A percentile compares a stretch with the other conserved stretches of the same genome.
Conservation (phyloP, 805 yeast genomes). For the Candida andamanensis region DNA sequence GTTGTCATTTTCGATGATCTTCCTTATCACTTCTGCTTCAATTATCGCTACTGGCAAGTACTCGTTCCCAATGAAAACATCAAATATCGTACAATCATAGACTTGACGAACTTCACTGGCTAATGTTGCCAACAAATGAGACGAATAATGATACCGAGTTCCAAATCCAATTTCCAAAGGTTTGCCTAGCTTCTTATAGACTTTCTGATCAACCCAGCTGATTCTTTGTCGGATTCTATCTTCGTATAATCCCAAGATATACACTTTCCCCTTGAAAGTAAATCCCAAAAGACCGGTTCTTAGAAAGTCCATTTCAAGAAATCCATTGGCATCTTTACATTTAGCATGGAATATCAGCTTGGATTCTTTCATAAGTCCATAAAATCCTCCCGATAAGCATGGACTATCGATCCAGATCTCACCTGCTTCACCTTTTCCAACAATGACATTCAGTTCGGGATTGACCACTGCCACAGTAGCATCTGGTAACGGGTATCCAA, state of each 20-base stretch:
- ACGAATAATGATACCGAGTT: slow-evolving; percentile 71
- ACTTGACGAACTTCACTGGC: slow-evolving; percentile 77
- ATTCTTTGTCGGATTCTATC: slow-evolving; percentile 80
- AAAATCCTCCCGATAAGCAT: slow-evolving; percentile 84
- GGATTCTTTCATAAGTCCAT: slow-evolving; percentile 64
- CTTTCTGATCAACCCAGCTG: slow-evolving; percentile 56
- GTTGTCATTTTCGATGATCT: slow-evolving; percentile 21
- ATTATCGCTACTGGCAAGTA: slow-evolving; percentile 80
- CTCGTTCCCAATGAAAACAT: slow-evolving; percentile 71
- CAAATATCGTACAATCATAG: slow-evolving; percentile 89
- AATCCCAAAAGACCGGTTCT: slow-evolving; percentile 92
- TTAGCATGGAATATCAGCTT: slow-evolving; percentile 75
- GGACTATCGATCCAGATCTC: slow-evolving; percentile 98
- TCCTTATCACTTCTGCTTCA: slow-evolving; percentile 54
- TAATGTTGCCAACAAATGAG: slow-evolving; percentile 79
- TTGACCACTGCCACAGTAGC: slow-evolving; percentile 91
- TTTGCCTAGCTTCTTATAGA: slow-evolving; percentile 22
- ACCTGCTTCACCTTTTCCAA: slow-evolving; percentile 77
- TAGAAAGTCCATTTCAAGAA: slow-evolving; percentile 69
- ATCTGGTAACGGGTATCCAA: slow-evolving; percentile 93
- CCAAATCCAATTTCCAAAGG: slow-evolving; percentile 34
- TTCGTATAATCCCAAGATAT: slow-evolving; percentile 83
- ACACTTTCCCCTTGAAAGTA: slow-evolving; percentile 79
- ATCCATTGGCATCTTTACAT: slow-evolving; percentile 68
- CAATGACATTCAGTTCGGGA: slow-evolving; percentile 79